phyloP scores from a whole-genome alignment of 2,329 filamentous ascomycete species.

The Alternaria angustiovoidea region DNA sequence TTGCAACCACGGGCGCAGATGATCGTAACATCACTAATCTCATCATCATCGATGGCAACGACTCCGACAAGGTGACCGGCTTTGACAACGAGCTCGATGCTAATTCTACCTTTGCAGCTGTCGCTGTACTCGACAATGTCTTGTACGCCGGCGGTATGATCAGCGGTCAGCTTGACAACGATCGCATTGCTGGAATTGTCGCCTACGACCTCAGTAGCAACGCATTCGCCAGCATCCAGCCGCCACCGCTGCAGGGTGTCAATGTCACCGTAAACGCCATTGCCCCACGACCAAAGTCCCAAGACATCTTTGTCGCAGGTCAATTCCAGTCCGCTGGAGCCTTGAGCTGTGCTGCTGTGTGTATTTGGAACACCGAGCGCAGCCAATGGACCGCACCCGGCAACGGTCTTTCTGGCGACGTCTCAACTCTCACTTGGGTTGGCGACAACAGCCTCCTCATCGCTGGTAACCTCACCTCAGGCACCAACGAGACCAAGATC shows the following conservation, averaged over 20 bases:
- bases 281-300: conserved; percentile 71
- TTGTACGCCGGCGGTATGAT: conserved; percentile 86
- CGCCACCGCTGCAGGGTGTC: conserved; percentile 75
- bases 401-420: conserved; percentile 72
- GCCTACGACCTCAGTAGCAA: conserved; percentile 77
- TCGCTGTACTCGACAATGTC: conserved; percentile 60
- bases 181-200: conserved; percentile 74
- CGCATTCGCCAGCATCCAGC: conserved; percentile 71
- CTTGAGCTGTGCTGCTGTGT: conserved; percentile 82
- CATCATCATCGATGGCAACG: conserved; percentile 79
- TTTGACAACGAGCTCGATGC: conserved; percentile 71
- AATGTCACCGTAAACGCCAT: conserved; percentile 80
- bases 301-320: conserved; percentile 85
- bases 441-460: conserved; percentile 75
- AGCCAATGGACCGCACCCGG: conserved; percentile 84
- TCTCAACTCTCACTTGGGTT: conserved; percentile 78
- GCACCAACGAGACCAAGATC: conserved; percentile 71
- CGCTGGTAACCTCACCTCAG: conserved; percentile 77
- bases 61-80: conserved; percentile 72
- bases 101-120: conserved; percentile 77
- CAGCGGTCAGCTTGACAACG: conserved; percentile 72
- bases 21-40: conserved; percentile 80
- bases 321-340: conserved; percentile 84
- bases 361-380: conserved; percentile 74
- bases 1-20: conserved; percentile 73